phyloP scores from a whole-genome alignment of 352 stramenopile genomes.

The Phytopythium vexans region DNA sequence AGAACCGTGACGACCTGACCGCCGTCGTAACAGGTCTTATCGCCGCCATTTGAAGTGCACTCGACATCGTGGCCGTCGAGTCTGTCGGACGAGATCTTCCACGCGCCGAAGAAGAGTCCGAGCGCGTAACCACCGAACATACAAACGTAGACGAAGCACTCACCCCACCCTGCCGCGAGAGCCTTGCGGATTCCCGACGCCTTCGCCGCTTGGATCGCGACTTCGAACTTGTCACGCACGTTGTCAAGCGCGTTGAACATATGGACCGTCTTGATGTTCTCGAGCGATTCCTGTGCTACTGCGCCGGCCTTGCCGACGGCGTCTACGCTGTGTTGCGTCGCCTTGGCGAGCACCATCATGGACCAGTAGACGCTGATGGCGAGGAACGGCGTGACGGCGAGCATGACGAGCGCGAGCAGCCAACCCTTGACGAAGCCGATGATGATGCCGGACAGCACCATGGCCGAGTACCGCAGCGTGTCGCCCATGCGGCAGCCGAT shows the following conservation, averaged over 20 bases:
- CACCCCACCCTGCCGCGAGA: conserved; percentile 56
- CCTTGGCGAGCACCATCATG: conserved; percentile 45
- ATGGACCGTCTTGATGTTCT: conserved; percentile 74
- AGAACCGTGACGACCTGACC: conserved; percentile 70
- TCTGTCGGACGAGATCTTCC: conserved; percentile 60
- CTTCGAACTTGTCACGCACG: conserved; percentile 60
- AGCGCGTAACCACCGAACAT: conserved; percentile 74
- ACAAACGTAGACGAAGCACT: no score
- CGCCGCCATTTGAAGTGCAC: conserved; percentile 28
- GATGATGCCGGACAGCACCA: conserved; percentile 54
- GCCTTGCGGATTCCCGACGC: conserved; percentile 41
- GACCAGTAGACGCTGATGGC: conserved; percentile 41
- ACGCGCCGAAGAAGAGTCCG: conserved; percentile 77
- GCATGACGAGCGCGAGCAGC: conserved; percentile 59
- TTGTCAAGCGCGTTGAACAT: conserved; percentile 70
- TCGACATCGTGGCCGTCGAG: conserved; percentile 36
- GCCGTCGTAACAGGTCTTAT: conserved; percentile 49
- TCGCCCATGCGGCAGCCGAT: conserved; percentile 65
- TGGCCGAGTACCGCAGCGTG: conserved; percentile 51
- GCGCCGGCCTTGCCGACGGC: conserved; percentile 67
- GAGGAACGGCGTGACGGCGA: conserved; percentile 65
- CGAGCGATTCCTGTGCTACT: conserved; percentile 68
- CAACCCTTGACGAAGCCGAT: conserved; percentile 70
- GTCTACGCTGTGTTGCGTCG: conserved; percentile 46
- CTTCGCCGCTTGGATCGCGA: conserved; percentile 36